phyloP scores from a whole-genome alignment of 2,329 filamentous ascomycete genomes.

The Corynespora cassiicola region DNA sequence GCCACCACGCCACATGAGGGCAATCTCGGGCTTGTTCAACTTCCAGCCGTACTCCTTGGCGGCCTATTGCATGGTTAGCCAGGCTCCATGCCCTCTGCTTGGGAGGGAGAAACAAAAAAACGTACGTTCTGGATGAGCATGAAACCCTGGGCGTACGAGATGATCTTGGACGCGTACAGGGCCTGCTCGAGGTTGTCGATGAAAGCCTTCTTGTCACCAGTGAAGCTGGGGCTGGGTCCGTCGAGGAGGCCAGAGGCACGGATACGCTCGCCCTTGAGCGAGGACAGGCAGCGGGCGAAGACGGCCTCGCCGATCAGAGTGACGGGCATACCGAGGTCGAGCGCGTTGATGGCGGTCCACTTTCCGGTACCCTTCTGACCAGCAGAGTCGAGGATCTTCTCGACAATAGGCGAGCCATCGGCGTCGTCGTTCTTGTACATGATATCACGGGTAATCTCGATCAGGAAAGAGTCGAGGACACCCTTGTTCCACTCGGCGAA shows the following conservation, averaged over 20 bases:
- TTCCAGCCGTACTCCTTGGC: slow-evolving; percentile 97
- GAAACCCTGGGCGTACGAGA: slow-evolving; percentile 99
- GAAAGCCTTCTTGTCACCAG: slow-evolving; percentile 91
- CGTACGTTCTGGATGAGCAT: slow-evolving; percentile 98
- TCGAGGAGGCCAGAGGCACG: slow-evolving; percentile 80
- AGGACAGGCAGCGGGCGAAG: slow-evolving; percentile 90
- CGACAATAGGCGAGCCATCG: slow-evolving; percentile 85
- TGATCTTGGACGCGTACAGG: slow-evolving; percentile 99
- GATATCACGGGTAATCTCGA: slow-evolving; percentile 98
- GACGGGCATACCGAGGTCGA: slow-evolving; percentile 98
- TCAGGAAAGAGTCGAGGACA: slow-evolving; percentile 95
- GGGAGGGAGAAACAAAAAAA: slow-evolving; percentile 19
- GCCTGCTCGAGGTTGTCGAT: slow-evolving; percentile 98
- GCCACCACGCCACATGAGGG: slow-evolving; percentile 99
- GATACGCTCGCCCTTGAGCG: slow-evolving; percentile 90
- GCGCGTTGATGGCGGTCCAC: slow-evolving; percentile 99
- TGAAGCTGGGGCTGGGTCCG: slow-evolving; percentile 80
- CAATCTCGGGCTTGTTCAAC: slow-evolving; percentile 99
- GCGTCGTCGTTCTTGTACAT: slow-evolving; percentile 94
- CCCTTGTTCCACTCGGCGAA: slow-evolving; percentile 98
- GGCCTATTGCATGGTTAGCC: slow-evolving; percentile 62
- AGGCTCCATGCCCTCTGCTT: no score
- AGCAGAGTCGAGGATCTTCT: slow-evolving; percentile 99
- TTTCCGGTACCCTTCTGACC: slow-evolving; percentile 99
- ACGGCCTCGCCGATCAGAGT: slow-evolving; percentile 98